Percentiles rank a stretch among this genome's conserved stretches.
phyloP scores from a whole-genome alignment of 2,329 filamentous ascomycete genomes.

The Fusarium sp. region DNA sequence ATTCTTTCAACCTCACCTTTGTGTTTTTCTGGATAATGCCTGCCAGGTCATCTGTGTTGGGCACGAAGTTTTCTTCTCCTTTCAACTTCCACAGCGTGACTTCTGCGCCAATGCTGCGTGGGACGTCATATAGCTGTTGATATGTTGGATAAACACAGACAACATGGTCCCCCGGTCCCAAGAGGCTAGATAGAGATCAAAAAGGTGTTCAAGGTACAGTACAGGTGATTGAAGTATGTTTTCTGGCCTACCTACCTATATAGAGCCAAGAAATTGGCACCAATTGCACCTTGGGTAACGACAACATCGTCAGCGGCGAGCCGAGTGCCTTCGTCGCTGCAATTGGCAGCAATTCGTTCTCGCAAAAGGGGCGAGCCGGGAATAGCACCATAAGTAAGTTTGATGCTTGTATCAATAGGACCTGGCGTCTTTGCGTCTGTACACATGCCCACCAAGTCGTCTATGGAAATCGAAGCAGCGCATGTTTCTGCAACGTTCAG shows the following conservation, averaged over 20 bases:
- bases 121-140: conserved; percentile 83
- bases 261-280: conserved; percentile 79
- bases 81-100: conserved; percentile 81
- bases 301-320: conserved; percentile 70
- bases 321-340: conserved; percentile 66
- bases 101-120: conserved; percentile 77
- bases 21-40: conserved; percentile 73
- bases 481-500: conserved; percentile 85
- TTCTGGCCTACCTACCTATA: background rate
- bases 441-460: conserved; percentile 70
- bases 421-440: conserved; percentile 60
- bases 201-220: background rate
- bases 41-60: conserved; percentile 74
- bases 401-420: conserved; percentile 61
- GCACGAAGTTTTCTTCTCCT: conserved; percentile 72
- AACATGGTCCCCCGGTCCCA: conserved; percentile 82
- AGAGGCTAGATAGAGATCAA: conserved; percentile 71
- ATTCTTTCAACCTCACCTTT: conserved; percentile 62
- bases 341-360: conserved; percentile 71
- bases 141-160: conserved; percentile 90
- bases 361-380: conserved; percentile 73
- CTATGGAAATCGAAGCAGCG: conserved; percentile 77
- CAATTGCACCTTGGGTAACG: conserved; percentile 82
- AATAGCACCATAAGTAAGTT: conserved; percentile 79
- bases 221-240: background rate